phyloP scores from a whole-genome alignment of 2,329 filamentous ascomycete species.

The Xylariaceae sp. region DNA sequence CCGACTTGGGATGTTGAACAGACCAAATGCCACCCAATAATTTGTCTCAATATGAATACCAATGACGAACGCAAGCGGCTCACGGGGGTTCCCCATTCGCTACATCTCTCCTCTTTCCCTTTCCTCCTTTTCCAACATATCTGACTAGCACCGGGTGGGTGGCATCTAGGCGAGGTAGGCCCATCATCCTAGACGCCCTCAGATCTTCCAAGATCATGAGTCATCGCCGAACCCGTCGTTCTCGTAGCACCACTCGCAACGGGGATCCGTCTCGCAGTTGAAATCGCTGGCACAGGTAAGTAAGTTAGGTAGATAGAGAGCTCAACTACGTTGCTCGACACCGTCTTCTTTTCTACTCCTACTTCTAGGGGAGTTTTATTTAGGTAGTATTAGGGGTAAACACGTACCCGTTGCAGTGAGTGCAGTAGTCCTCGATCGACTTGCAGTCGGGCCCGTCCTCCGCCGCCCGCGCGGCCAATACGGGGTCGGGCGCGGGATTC shows the following conservation, averaged over 20 bases:
- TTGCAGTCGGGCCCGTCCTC: conserved; percentile 25
- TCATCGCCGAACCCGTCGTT: conserved; percentile 19
- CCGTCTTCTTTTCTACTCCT: too few relatives aligned
- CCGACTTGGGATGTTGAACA: too few relatives aligned
- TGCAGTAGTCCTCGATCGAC: conserved; percentile 29
- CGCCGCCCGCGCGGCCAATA: conserved; percentile 3
- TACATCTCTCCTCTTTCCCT: too few relatives aligned
- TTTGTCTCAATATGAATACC: too few relatives aligned
- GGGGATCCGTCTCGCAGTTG: conserved; percentile 31
- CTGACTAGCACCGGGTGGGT: background rate
- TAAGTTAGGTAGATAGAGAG: too few relatives aligned
- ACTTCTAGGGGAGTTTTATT: too few relatives aligned
- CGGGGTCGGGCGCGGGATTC: background rate
- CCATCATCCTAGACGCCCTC: background rate
- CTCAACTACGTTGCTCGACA: too few relatives aligned
- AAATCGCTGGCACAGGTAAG: conserved; percentile 33
- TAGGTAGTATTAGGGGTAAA: too few relatives aligned
- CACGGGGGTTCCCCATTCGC: too few relatives aligned
- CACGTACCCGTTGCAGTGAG: conserved; percentile 23
- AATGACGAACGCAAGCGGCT: too few relatives aligned
- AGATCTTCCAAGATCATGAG: background rate
- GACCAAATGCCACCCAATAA: too few relatives aligned
- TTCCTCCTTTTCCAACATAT: too few relatives aligned
- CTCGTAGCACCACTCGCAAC: conserved; percentile 34
- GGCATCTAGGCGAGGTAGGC: background rate